Conservation (phyloP, 2,329 filamentous ascomycete genomes). For the Corniculantispora saksenae region DNA sequence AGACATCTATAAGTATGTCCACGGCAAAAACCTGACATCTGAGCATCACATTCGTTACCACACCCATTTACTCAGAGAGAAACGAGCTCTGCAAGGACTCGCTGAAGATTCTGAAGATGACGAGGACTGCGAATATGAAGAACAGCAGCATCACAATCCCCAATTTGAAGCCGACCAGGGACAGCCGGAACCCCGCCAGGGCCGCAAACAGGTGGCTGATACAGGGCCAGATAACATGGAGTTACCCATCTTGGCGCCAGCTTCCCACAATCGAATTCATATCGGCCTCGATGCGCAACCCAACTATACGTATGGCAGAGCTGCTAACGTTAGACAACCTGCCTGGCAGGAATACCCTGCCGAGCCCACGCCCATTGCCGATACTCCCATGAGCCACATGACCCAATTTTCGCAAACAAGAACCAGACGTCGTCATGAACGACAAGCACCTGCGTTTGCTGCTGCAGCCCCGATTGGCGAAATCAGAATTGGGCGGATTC, state of each 20-base stretch:
- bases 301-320: neutral
- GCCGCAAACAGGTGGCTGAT: neutral
- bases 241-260: neutral
- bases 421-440: neutral
- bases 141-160: neutral
- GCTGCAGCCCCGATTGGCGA: neutral
- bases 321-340: neutral
- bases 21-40: slow-evolving; percentile 8
- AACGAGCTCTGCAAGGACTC: neutral
- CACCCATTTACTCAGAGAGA: slow-evolving; percentile 4
- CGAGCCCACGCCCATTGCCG: slow-evolving; percentile 9
- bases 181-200: neutral
- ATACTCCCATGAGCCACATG: slow-evolving; percentile 16
- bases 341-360: neutral
- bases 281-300: neutral
- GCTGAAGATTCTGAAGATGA: neutral
- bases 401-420: neutral
- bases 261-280: neutral
- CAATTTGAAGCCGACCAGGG: neutral
- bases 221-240: neutral
- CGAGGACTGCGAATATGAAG: neutral
- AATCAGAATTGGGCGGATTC: neutral
- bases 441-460: neutral
- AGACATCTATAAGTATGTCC: slow-evolving; percentile 12
- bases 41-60: slow-evolving; percentile 15